A percentile compares a stretch with the other conserved stretches of the same genome.
These are phyloP conservation scores for Paraconiothyrium brasiliense DNA, from an alignment of 2,329 filamentous ascomycete genomes.

Conservation along the genomic window DNA sequence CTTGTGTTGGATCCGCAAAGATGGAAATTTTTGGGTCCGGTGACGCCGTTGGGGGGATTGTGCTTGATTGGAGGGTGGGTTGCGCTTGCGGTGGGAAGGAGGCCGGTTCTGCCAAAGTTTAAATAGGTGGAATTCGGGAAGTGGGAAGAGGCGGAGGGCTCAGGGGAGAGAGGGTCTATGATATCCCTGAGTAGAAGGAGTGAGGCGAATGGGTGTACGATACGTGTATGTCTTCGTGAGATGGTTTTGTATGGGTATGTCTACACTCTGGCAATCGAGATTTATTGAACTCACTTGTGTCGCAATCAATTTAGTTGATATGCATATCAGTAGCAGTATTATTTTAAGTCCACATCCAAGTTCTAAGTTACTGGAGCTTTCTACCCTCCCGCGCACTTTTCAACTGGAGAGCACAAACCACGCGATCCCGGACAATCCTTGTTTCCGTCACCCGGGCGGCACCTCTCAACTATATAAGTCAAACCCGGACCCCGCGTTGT, in stretches of 20 bases:
- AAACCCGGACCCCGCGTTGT: too few species aligned
- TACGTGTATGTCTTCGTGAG: neutral
- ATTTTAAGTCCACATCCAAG: too few species aligned
- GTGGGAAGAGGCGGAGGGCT: neutral
- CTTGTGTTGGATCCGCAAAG: slow-evolving; percentile 69
- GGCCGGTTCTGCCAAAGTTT: slow-evolving; percentile 33
- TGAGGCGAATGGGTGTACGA: neutral
- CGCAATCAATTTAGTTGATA: too few species aligned
- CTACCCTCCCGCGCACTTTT: too few species aligned
- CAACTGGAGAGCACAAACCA: too few species aligned
- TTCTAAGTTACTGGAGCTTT: too few species aligned
- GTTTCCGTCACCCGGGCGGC: too few species aligned
- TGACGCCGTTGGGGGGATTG: slow-evolving; percentile 71
- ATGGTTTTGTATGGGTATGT: neutral
- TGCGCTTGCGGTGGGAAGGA: slow-evolving; percentile 54
- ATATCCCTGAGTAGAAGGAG: neutral
- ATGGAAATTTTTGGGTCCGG: slow-evolving; percentile 68
- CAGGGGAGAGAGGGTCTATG: neutral
- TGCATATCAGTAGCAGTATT: too few species aligned
- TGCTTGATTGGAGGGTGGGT: slow-evolving; percentile 73
- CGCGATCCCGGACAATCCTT: too few species aligned
- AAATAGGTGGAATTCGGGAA: neutral
- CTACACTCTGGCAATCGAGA: neutral
- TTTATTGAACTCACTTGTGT: too few species aligned
- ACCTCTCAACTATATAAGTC: too few species aligned